Percentiles rank a stretch among this genome's conserved stretches.
Evolutionary conservation across 1,284 basidiomycete genomes (phyloP).

Genomic region (Pseudozyma sp.): DNA sequence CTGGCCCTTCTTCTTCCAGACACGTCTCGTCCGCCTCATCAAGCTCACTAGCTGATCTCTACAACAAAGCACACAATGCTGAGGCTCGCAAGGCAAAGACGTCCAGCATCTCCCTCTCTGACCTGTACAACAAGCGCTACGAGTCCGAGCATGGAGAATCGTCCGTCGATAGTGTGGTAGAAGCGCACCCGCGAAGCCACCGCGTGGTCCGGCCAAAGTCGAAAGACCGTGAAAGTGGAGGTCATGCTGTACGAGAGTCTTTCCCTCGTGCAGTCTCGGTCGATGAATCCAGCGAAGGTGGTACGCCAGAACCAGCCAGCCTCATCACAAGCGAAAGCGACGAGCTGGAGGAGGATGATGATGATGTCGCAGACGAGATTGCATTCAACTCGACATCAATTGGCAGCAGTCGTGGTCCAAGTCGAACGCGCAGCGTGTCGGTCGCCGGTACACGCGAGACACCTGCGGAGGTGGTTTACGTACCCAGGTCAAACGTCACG

Average conservation of each 20-base stretch:
- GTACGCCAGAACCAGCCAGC: slow-evolving; percentile 1
- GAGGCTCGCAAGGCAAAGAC: background rate
- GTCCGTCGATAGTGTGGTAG: background rate
- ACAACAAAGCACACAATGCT: slow-evolving; percentile 8
- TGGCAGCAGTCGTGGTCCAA: background rate
- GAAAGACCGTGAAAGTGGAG: background rate
- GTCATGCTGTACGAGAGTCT: background rate
- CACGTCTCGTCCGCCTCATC: slow-evolving; percentile 5
- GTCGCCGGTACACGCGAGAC: background rate
- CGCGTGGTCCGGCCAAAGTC: background rate
- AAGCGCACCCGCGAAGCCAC: background rate
- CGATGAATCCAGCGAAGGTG: slow-evolving; percentile 6
- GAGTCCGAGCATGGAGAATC: slow-evolving; percentile 11
- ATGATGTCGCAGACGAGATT: background rate
- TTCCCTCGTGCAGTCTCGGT: slow-evolving; percentile 2
- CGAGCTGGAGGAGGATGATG: slow-evolving; percentile 10
- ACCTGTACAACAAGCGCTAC: slow-evolving; percentile 26
- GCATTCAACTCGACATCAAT: background rate
- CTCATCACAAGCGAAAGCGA: slow-evolving; percentile 4
- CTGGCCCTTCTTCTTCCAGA: background rate
- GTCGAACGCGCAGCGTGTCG: slow-evolving; percentile 14
- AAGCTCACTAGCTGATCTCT: slow-evolving; percentile 9
- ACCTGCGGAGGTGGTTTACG: slow-evolving; percentile 5
- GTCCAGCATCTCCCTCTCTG: slow-evolving; percentile 15
- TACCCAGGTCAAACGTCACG: slow-evolving; percentile 5